These are phyloP conservation scores for Sanghuangporus sanghuang DNA, from an alignment of 1,284 basidiomycete genomes.

Conservation along the genomic window DNA sequence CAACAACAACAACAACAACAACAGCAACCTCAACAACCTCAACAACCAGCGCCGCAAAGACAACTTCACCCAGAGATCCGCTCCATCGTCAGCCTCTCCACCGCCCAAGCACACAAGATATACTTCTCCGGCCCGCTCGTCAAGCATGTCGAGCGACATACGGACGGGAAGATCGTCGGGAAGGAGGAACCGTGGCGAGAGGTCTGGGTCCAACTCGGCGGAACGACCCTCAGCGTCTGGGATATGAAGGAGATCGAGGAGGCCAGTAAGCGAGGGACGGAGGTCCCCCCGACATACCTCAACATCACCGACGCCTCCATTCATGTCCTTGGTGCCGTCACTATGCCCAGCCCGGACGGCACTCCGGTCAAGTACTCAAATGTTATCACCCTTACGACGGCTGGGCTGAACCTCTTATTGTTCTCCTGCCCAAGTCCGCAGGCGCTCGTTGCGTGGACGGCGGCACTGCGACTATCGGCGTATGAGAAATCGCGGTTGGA, in stretches of 20 bases:
- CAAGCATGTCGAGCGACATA: slow-evolving; percentile 64
- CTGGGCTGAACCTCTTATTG: slow-evolving; percentile 85
- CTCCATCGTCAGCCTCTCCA: slow-evolving; percentile 62
- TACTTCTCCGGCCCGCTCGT: slow-evolving; percentile 80
- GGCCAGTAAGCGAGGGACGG: slow-evolving; percentile 72
- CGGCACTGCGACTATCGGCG: slow-evolving; percentile 83
- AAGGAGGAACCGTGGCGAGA: slow-evolving; percentile 85
- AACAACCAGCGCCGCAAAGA: not conserved
- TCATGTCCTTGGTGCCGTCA: slow-evolving; percentile 69
- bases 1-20: not conserved
- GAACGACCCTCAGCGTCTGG: slow-evolving; percentile 90
- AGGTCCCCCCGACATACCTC: slow-evolving; percentile 83
- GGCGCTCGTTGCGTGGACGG: slow-evolving; percentile 84
- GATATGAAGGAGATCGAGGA: slow-evolving; percentile 81
- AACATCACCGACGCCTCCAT: slow-evolving; percentile 86
- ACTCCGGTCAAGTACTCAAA: slow-evolving; percentile 59
- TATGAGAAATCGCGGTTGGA: slow-evolving; percentile 97
- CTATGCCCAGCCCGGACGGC: slow-evolving; percentile 45
- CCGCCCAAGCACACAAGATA: slow-evolving; percentile 70
- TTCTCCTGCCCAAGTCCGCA: slow-evolving; percentile 79
- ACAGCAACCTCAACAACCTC: not conserved
- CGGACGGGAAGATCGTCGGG: slow-evolving; percentile 67
- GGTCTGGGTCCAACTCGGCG: slow-evolving; percentile 92
- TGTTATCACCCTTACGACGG: slow-evolving; percentile 91
- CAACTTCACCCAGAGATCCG: slow-evolving; percentile 72